phyloP scores from a whole-genome alignment of 306 rosid genomes.

The Prunus fruticosa region DNA sequence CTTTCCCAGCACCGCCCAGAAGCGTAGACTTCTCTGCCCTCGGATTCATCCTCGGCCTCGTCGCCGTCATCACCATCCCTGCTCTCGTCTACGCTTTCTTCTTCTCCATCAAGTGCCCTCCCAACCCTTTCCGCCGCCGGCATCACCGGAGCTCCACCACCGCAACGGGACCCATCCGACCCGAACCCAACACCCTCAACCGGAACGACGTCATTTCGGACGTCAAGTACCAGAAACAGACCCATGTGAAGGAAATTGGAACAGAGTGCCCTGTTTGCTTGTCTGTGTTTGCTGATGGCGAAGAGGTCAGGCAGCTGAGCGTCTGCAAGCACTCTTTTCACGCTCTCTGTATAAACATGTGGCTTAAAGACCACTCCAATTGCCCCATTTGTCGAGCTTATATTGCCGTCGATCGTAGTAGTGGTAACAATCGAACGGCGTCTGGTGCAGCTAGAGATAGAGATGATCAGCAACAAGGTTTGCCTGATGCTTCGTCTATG shows the following conservation, averaged over 20 bases:
- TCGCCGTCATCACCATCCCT: conserved; percentile 75
- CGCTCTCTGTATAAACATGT: conserved; percentile 51
- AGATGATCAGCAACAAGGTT: conserved; percentile 37
- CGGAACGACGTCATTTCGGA: conserved; percentile 21
- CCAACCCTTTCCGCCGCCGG: conserved; percentile 26
- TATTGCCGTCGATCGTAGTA: conserved; percentile 28
- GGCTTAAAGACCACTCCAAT: conserved; percentile 61
- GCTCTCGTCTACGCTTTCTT: conserved; percentile 64
- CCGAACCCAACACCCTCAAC: background rate
- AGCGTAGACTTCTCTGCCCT: conserved; percentile 74
- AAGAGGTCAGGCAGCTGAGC: conserved; percentile 56
- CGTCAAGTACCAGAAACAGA: conserved; percentile 42
- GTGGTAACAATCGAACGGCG: conserved; percentile 2
- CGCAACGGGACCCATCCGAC: conserved; percentile 6
- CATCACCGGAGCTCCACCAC: conserved; percentile 25
- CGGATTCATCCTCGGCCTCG: conserved; percentile 64
- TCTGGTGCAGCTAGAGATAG: conserved; percentile 19
- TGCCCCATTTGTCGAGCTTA: conserved; percentile 78
- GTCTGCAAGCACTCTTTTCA: conserved; percentile 77
- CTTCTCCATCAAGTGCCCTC: conserved; percentile 65
- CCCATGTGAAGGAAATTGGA: conserved; percentile 41
- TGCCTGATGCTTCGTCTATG: conserved; percentile 40
- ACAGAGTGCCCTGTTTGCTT: conserved; percentile 83
- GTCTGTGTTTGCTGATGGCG: conserved; percentile 58
- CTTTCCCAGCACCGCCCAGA: conserved; percentile 36